Evolutionary conservation across 352 stramenopile genomes (phyloP), one percentile per base, ranked within the genome.

Genomic region (Hyphochytrium catenoides): DNA sequence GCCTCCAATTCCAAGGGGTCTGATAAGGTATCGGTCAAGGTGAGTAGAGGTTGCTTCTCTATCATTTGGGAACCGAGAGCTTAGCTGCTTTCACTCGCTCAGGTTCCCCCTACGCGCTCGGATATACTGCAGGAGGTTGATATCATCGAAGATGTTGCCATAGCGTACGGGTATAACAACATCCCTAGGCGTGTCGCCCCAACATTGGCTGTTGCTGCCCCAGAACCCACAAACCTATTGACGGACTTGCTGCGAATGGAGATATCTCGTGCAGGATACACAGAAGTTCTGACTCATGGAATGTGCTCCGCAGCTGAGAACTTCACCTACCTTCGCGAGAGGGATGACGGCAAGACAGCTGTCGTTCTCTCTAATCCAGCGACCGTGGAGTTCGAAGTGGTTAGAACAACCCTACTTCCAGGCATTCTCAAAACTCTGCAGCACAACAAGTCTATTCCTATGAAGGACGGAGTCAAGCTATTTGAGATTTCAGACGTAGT

Each of bases 141-240:
- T 52, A 87, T 98, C 49, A 88, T 94, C 18, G 74, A 99, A 61
- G 93, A 99, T 56, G 79, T 99, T 17, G 91, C 85, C 26, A 98
- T 99, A 48, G 91, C 93, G 1, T 98, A 96, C 57, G 93, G 93
- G 26, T 99, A 97, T 56, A 96, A 98, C 68, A 98, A 98, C 46
- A 96, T 99, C 51, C 72, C 79, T 27, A 79, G 81, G 26, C 91
- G 64, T 41, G 71, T 97, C 22, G 91, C 93, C 20, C 50, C 62
- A 11, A 98, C 89, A 25, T 70, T 88, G 50, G 95, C 85, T 5
- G 90, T 96, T 17, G 93, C 89, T 36, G 62, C 64, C 35, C 69
- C 91, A 27, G 83, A 96, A 50, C 91, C 90, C 6, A 62, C 98
- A 2, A 98, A 98, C 64, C 85, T 94, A 41, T 67, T 99, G 24